These are phyloP conservation scores for Phytophthora parvispora DNA, from an alignment of 352 stramenopile species.

Conservation along the genomic window DNA sequence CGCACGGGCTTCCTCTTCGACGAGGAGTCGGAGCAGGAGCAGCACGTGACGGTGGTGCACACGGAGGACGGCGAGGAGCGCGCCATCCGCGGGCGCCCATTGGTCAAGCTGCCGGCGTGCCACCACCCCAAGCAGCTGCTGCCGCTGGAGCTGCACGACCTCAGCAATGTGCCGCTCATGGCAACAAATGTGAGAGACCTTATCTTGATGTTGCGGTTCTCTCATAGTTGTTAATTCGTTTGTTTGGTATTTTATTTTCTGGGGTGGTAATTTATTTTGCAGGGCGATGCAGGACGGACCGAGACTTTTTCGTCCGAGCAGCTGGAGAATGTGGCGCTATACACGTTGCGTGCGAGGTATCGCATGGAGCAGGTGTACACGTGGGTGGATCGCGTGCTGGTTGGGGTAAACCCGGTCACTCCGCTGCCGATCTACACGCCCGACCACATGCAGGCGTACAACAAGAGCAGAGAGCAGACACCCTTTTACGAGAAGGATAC, in stretches of 20 bases:
- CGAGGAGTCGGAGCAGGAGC: constrained; percentile 66
- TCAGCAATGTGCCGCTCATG: constrained; percentile 77
- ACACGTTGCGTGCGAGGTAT: constrained; percentile 79
- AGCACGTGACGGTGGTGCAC: constrained; percentile 81
- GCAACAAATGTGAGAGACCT: constrained; percentile 60
- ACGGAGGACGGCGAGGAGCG: constrained; percentile 87
- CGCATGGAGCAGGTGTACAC: constrained; percentile 89
- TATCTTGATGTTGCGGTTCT: neutral
- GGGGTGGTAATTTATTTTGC: neutral
- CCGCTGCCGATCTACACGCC: constrained; percentile 87
- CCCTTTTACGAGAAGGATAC: constrained; percentile 63
- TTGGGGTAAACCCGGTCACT: constrained; percentile 77
- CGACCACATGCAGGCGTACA: constrained; percentile 85
- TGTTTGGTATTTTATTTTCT: constrained; percentile 1
- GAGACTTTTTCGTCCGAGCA: constrained; percentile 70
- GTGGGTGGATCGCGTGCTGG: constrained; percentile 81
- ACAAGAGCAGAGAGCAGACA: constrained; percentile 68
- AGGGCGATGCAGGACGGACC: constrained; percentile 66
- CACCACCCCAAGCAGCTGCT: constrained; percentile 78
- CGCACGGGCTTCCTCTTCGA: constrained; percentile 72
- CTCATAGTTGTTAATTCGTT: neutral
- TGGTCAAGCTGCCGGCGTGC: constrained; percentile 63
- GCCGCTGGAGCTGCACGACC: constrained; percentile 66
- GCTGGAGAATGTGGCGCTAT: constrained; percentile 80
- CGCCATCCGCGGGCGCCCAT: constrained; percentile 64